Evolutionary conservation across 1,284 basidiomycete genomes (phyloP), one percentile per base, ranked within the genome.

Genomic region (Mycena sp.): DNA sequence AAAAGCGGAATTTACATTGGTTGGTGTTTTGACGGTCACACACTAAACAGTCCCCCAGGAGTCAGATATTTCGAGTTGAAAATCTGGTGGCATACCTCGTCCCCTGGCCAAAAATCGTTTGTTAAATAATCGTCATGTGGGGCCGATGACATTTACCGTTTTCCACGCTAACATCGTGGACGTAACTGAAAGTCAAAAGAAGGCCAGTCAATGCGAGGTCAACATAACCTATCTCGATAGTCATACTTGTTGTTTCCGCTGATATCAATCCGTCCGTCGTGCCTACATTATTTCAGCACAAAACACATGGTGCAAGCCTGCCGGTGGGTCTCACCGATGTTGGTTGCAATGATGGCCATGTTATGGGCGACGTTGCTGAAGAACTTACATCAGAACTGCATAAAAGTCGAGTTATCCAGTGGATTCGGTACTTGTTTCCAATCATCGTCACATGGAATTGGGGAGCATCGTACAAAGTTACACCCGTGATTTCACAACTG

Each of bases 1-100:
- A 4, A 16, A 10, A 25, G n/a, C 0, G 26, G 16, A n/a, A 29
- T n/a, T 5, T 32, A 60, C 70, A 48, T 71, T 70, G 12, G 70
- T 70, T 6, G 70, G 70, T 6, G 69, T 68, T 37, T 71, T 71
- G 29, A 71, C 70, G 3, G 70, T 71, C 19, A 71, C 70, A 38
- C 67, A 69, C 46, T 68, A 11, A 28, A 28, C 1, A n/a, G 16
- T 29, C 21, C 1, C 17, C 5, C n/a, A 29, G n/a, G 35, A 25
- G n/a, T n/a, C 16, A 10, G 12, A 21, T 30, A 7, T 3, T 10
- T 29, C 4, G 2, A 1, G 4, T 7, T 11, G 4, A 2, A 41
- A 32, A 32, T 30, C 4, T 10, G n/a, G n/a, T 44, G 4, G 44
- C 44, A 7, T 4, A 56, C 56, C 56, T 58, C 56, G 46, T 58